A percentile compares a stretch with the other conserved stretches of the same genome.
Evolutionary conservation across 2,329 filamentous ascomycete species (phyloP).

Genomic region (Trichoderma semiorbis): DNA sequence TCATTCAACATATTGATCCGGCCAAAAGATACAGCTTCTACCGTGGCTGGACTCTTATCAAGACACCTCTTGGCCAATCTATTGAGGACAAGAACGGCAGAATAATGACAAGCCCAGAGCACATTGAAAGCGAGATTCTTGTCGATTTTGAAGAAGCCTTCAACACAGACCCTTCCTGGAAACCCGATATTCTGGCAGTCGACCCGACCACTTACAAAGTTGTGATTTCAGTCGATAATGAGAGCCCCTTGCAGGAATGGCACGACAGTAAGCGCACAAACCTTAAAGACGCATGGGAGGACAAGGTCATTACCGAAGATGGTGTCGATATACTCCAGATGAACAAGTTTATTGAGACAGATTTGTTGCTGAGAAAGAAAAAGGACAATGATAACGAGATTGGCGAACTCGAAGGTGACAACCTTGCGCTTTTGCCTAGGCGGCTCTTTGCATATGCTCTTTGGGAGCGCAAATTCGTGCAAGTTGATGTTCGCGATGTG

Average conservation of each 20-base stretch:
- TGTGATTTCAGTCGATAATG: neutral
- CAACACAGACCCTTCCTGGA: conserved; percentile 12
- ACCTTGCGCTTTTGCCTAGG: conserved; percentile 37
- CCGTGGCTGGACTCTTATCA: conserved; percentile 13
- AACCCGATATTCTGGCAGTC: neutral
- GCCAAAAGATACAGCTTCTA: conserved; percentile 7
- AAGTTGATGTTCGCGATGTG: conserved; percentile 37
- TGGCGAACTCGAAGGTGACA: conserved; percentile 26
- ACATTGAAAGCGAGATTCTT: conserved; percentile 17
- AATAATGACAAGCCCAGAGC: conserved; percentile 8
- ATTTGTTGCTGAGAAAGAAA: neutral
- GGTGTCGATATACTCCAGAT: conserved; percentile 8
- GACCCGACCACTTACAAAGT: neutral
- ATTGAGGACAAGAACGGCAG: neutral
- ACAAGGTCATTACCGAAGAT: neutral
- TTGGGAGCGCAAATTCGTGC: conserved; percentile 38
- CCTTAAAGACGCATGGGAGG: conserved; percentile 8
- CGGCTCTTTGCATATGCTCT: conserved; percentile 42
- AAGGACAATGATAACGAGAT: conserved; percentile 9
- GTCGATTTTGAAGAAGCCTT: conserved; percentile 19
- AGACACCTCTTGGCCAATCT: neutral
- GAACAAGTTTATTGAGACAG: conserved; percentile 1
- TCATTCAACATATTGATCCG: conserved; percentile 4
- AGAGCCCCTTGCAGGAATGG: conserved; percentile 8
- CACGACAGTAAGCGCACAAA: conserved; percentile 2